Evolutionary conservation across 768 basidiomycete species (phyloP).

Genomic region (Tricholoma furcatifolium): DNA sequence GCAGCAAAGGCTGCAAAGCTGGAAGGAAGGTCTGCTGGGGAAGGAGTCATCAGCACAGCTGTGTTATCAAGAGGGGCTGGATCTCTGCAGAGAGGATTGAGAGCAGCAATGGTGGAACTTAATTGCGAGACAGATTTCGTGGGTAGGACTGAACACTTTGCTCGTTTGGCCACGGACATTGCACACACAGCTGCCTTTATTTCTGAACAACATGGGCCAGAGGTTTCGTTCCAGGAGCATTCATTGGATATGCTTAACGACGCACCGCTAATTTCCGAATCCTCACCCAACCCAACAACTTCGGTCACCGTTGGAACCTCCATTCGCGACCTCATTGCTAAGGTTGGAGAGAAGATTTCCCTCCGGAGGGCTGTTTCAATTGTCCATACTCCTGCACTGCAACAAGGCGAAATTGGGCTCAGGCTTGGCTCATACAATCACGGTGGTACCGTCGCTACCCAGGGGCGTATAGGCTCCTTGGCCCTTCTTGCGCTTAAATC

Average conservation of each 20-base stretch:
- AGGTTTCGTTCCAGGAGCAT: slow-evolving; percentile 44
- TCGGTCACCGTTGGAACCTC: slow-evolving; percentile 55
- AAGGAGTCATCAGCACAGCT: slow-evolving; percentile 80
- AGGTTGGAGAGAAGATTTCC: slow-evolving; percentile 78
- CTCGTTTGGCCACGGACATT: slow-evolving; percentile 71
- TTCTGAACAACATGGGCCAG: slow-evolving; percentile 36
- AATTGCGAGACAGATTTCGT: slow-evolving; percentile 99
- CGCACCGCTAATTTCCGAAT: slow-evolving; percentile 63
- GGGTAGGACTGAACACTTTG: slow-evolving; percentile 80
- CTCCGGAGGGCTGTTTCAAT: slow-evolving; percentile 58
- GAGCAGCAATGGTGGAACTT: slow-evolving; percentile 87
- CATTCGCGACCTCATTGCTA: slow-evolving; percentile 68
- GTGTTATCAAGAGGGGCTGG: slow-evolving; percentile 65
- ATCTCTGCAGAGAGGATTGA: slow-evolving; percentile 44
- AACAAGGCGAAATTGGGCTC: slow-evolving; percentile 35
- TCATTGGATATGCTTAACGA: slow-evolving; percentile 50
- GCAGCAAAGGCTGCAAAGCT: slow-evolving; percentile 84
- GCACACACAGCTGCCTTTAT: slow-evolving; percentile 83
- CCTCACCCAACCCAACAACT: slow-evolving; percentile 31
- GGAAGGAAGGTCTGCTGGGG: slow-evolving; percentile 64
- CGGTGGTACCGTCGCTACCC: slow-evolving; percentile 45
- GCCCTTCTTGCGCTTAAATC: slow-evolving; percentile 55
- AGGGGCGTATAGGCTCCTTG: slow-evolving; percentile 62
- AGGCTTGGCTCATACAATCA: slow-evolving; percentile 63
- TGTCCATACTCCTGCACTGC: slow-evolving; percentile 37